Base-by-base conservation (phyloP, 441 rosid species). In the Croton setiger region DNA sequence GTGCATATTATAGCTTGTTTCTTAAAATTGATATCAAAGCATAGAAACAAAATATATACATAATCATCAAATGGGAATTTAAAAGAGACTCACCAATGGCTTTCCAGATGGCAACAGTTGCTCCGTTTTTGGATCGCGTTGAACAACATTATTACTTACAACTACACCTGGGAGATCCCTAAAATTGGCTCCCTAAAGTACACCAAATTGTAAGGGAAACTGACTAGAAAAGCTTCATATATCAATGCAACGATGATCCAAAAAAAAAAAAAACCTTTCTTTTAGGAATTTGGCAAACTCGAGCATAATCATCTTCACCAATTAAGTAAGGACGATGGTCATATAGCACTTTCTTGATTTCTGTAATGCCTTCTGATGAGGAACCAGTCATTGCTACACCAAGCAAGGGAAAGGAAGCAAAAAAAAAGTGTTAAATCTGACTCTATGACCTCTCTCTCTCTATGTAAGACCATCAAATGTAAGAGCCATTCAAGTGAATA, bases 281-380 rank as follows among this genome's bases (percentile, higher is more conserved):
- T 87, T 86, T 91, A 47, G 96, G 97, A 67, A 91, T 88, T 76
- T 74, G 86, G 77, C 94, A 86, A 79, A 91, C 85, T 80, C 98
- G 80, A 27, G 67, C 53, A 72, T 81, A 80, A 76, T 91, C 95
- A 63, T 84, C 89, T 72, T 87, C 93, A 53, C 11, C 59, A 74
- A 87, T 27, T 57, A 60, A 15, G 18, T 60, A 72, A 15, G 98
- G 86, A 64, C 87, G 88, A 79, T 93, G 97, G 73, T 93, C 98
- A 76, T 88, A 82, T 31, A 93, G 75, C 37, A 63, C 54, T 69
- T 72, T 70, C 18, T 58, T 78, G 43, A 35, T 59, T 75, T 67
- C 74, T 63, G 66, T 18, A 72, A 73, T 75, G 31, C 52, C 78
- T 77, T 71, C 72, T 39, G 20, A 18, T 58, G 45, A 68, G 70